A percentile compares a stretch with the other conserved stretches of the same genome.
Conservation (phyloP, 1,284 basidiomycete genomes). For the Ganoderma resinaceum region DNA sequence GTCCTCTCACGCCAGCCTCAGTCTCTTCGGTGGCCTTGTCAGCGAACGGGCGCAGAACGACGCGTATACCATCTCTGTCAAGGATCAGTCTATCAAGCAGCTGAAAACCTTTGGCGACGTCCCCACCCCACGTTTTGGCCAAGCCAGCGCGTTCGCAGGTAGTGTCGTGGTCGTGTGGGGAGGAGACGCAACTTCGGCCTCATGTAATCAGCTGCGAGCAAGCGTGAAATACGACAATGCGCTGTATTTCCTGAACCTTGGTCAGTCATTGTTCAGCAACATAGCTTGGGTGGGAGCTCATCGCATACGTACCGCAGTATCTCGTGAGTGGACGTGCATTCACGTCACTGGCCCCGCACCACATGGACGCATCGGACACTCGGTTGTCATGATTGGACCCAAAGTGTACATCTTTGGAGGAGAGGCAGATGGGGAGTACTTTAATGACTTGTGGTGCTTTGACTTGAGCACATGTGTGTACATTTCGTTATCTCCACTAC, state of each 20-base stretch:
- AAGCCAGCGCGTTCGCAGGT: conserved; percentile 91
- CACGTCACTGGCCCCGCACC: conserved; percentile 76
- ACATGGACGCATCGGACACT: conserved; percentile 92
- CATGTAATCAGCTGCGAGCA: conserved; percentile 40
- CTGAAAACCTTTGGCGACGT: conserved; percentile 88
- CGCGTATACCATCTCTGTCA: conserved; percentile 85
- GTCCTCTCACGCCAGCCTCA: conserved; percentile 83
- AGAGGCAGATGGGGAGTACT: conserved; percentile 89
- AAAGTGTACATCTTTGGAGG: conserved; percentile 95
- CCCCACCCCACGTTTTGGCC: conserved; percentile 89
- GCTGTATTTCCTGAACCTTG: conserved; percentile 93
- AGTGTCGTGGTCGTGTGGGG: conserved; percentile 97
- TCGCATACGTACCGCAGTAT: conserved; percentile 51
- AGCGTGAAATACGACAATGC: conserved; percentile 80
- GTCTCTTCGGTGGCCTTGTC: conserved; percentile 95
- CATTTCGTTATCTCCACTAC: conserved; percentile 6
- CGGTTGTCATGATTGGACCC: conserved; percentile 90
- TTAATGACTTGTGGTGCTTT: conserved; percentile 95
- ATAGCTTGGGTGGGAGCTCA: conserved; percentile 1
- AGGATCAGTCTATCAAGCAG: conserved; percentile 74
- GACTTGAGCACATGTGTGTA: conserved; percentile 88
- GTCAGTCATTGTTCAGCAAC: conserved; percentile 49
- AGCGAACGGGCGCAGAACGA: conserved; percentile 91
- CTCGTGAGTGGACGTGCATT: conserved; percentile 91
- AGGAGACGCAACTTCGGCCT: conserved; percentile 78